Evolutionary conservation across 1,139 yeast genomes (phyloP).

Genomic region (Casaregolazyma suthepensis): DNA sequence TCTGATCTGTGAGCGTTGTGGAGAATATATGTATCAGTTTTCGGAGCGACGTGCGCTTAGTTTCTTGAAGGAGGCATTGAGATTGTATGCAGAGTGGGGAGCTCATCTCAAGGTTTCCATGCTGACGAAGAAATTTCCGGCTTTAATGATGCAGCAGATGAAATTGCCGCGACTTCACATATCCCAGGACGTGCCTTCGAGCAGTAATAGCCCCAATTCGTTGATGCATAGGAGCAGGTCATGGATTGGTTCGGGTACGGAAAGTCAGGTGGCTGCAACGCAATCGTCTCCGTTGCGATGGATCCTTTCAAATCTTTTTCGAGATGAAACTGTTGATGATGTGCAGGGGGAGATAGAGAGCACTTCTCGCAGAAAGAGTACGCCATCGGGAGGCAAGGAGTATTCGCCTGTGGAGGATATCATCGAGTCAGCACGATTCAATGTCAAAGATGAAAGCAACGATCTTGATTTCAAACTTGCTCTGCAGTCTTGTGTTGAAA

Average conservation of each 20-base stretch:
- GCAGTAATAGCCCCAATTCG: background rate
- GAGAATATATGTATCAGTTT: slow-evolving; percentile 39
- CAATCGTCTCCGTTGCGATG: slow-evolving; percentile 28
- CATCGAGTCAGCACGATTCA: background rate
- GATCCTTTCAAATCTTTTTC: slow-evolving; percentile 27
- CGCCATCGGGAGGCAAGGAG: background rate
- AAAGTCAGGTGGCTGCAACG: background rate
- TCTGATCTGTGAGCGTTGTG: slow-evolving; percentile 42
- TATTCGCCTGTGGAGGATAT: slow-evolving; percentile 8
- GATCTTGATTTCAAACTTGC: slow-evolving; percentile 26
- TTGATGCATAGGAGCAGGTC: slow-evolving; percentile 4
- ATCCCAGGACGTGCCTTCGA: slow-evolving; percentile 7
- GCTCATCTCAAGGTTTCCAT: slow-evolving; percentile 27
- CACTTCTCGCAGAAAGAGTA: background rate
- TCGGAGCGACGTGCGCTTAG: slow-evolving; percentile 27
- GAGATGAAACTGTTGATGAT: slow-evolving; percentile 18
- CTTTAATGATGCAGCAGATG: slow-evolving; percentile 17
- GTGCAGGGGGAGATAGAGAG: slow-evolving; percentile 3
- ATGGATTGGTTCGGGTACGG: slow-evolving; percentile 2
- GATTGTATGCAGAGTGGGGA: slow-evolving; percentile 32
- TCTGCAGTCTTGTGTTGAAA: slow-evolving; percentile 42
- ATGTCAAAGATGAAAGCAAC: background rate
- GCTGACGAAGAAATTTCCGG: slow-evolving; percentile 22
- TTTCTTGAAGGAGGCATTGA: slow-evolving; percentile 21
- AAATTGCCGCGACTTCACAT: slow-evolving; percentile 20